Evolutionary conservation across 352 stramenopile species (phyloP).

Genomic region (Globisporangium parvum): DNA sequence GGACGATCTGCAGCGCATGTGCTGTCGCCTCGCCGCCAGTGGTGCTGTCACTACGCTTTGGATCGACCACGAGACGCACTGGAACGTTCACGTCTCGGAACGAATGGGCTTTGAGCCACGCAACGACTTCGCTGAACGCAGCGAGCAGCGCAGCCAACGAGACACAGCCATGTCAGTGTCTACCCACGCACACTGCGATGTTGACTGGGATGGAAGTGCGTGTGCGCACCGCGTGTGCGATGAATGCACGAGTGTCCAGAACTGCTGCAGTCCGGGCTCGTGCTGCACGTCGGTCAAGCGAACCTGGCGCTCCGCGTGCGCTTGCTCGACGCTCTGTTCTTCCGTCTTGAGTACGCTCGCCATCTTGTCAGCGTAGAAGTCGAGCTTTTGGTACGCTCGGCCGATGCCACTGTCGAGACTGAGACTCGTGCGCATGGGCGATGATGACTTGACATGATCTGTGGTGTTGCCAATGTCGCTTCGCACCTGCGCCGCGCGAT

Average conservation of each 20-base stretch:
- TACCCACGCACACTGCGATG: neutral
- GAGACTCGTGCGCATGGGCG: constrained; percentile 7
- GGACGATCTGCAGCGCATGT: constrained; percentile 2
- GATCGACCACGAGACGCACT: constrained; percentile 14
- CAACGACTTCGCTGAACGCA: constrained; percentile 38
- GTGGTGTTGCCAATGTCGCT: neutral
- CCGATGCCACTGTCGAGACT: constrained; percentile 8
- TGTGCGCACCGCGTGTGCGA: constrained; percentile 22
- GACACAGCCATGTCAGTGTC: constrained; percentile 1
- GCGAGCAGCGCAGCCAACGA: neutral
- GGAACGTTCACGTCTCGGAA: constrained; percentile 71
- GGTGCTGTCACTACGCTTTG: neutral
- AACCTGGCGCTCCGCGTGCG: constrained; percentile 24
- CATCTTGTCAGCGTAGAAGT: constrained; percentile 43
- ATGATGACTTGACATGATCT: neutral
- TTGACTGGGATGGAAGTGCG: neutral
- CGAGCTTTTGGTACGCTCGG: constrained; percentile 33
- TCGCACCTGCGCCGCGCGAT: neutral
- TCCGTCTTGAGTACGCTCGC: constrained; percentile 25
- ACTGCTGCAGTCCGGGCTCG: constrained; percentile 37
- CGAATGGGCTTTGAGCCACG: constrained; percentile 51
- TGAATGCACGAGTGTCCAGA: constrained; percentile 50
- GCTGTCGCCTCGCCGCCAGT: neutral
- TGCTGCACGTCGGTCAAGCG: constrained; percentile 33
- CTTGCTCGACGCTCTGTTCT: constrained; percentile 19